Conservation (phyloP, 805 yeast species). For the Dipodascus geniculatus region DNA sequence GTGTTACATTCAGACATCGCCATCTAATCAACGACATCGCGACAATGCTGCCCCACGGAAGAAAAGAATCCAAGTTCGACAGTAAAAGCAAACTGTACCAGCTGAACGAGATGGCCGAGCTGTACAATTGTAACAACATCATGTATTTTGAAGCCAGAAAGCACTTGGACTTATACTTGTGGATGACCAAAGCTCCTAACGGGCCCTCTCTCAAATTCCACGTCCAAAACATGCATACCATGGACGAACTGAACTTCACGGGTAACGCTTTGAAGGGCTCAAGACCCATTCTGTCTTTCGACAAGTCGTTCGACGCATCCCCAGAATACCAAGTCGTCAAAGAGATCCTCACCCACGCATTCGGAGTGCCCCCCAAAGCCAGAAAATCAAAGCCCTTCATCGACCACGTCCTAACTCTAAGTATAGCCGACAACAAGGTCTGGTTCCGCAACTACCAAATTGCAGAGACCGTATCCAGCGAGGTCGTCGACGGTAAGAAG, state of each 20-base stretch:
- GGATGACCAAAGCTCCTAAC: conserved; percentile 94
- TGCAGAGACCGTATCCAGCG: conserved; percentile 41
- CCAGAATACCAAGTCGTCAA: conserved; percentile 68
- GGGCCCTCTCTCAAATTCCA: conserved; percentile 95
- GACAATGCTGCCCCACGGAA: conserved; percentile 78
- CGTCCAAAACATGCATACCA: conserved; percentile 88
- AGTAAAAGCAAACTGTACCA: conserved; percentile 80
- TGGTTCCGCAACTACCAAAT: conserved; percentile 96
- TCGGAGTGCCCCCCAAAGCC: conserved; percentile 93
- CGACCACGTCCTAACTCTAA: conserved; percentile 90
- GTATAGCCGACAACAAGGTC: conserved; percentile 82
- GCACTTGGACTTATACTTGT: conserved; percentile 86
- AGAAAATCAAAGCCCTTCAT: conserved; percentile 89
- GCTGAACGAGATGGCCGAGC: conserved; percentile 89
- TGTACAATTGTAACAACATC: conserved; percentile 93
- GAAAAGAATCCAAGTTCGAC: conserved; percentile 94
- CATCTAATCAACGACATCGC: conserved; percentile 78
- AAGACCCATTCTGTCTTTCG: conserved; percentile 86
- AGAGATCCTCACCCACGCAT: conserved; percentile 68
- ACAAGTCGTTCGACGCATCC: conserved; percentile 55
- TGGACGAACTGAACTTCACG: conserved; percentile 91
- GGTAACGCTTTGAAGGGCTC: conserved; percentile 95
- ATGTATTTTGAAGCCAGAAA: conserved; percentile 92
- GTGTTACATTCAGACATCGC: conserved; percentile 89
- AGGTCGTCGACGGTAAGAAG: conserved; percentile 32